A percentile compares a stretch with the other conserved stretches of the same genome.
Evolutionary conservation across 1,139 yeast genomes (phyloP).

Genomic region (Suhomyces taliae): DNA sequence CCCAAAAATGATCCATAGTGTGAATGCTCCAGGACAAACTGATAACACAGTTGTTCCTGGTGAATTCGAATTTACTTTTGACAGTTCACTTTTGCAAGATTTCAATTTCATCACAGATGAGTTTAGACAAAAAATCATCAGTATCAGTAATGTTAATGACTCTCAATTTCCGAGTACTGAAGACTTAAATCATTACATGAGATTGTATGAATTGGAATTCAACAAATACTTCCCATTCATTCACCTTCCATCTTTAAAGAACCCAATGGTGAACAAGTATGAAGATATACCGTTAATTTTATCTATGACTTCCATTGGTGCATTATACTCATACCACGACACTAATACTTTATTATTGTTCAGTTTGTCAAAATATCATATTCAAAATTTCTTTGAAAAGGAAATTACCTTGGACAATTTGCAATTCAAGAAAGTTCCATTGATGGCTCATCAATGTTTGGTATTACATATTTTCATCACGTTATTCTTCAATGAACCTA

Average conservation of each 20-base stretch:
- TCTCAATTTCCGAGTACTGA: conserved; percentile 71
- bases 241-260: conserved; percentile 67
- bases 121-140: conserved; percentile 54
- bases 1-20: conserved; percentile 10
- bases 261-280: conserved; percentile 51
- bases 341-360: conserved; percentile 73
- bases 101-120: conserved; percentile 42
- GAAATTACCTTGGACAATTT: conserved; percentile 45
- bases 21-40: not conserved
- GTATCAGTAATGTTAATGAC: conserved; percentile 47
- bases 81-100: conserved; percentile 10
- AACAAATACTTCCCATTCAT: conserved; percentile 81
- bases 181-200: conserved; percentile 72
- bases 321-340: conserved; percentile 80
- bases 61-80: conserved; percentile 16
- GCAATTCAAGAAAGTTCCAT: conserved; percentile 66
- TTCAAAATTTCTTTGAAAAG: conserved; percentile 72
- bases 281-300: conserved; percentile 77
- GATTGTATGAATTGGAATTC: conserved; percentile 70
- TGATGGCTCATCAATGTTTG: conserved; percentile 87
- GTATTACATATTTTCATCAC: conserved; percentile 80
- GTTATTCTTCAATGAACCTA: conserved; percentile 73
- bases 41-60: conserved; percentile 7
- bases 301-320: conserved; percentile 87
- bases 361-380: conserved; percentile 74